Conservation (phyloP, 78 protist genomes). For the Anaeramoeba ignava region DNA sequence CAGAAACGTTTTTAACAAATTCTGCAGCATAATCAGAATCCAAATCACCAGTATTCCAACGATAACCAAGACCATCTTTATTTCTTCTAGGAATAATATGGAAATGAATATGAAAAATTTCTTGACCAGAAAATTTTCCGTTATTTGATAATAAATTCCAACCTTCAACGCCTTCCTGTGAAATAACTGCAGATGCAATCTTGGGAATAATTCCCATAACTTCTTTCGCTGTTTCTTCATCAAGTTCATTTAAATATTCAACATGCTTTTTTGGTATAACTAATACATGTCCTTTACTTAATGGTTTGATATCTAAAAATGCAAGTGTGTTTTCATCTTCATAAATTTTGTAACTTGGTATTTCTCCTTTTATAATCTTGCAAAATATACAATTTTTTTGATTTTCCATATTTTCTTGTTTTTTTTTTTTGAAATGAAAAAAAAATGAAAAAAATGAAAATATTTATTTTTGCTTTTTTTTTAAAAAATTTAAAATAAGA, state of each 20-base stretch:
- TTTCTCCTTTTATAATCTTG: not conserved
- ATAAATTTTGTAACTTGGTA: not conserved
- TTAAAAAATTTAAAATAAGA: too few species aligned
- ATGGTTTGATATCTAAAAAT: not conserved
- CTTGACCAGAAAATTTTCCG: not conserved
- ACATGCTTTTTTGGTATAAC: not conserved
- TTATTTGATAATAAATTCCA: not conserved
- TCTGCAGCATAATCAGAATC: too few species aligned
- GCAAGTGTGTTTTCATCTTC: not conserved
- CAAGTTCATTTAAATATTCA: not conserved
- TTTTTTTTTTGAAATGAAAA: too few species aligned
- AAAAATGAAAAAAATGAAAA: too few species aligned
- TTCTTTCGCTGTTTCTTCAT: not conserved
- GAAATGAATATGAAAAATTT: not conserved
- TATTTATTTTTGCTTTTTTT: too few species aligned
- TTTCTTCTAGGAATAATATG: not conserved
- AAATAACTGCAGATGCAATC: not conserved
- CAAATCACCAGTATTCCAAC: not conserved
- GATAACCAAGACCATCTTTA: not conserved
- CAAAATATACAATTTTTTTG: conserved; percentile 1
- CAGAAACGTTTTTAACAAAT: too few species aligned
- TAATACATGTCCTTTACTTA: not conserved
- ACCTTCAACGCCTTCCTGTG: not conserved
- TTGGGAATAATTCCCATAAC: not conserved
- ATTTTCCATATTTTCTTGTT: too few species aligned